Evolutionary conservation across 2,329 filamentous ascomycete species (phyloP).

Genomic region (Taxawa tesnikishii): DNA sequence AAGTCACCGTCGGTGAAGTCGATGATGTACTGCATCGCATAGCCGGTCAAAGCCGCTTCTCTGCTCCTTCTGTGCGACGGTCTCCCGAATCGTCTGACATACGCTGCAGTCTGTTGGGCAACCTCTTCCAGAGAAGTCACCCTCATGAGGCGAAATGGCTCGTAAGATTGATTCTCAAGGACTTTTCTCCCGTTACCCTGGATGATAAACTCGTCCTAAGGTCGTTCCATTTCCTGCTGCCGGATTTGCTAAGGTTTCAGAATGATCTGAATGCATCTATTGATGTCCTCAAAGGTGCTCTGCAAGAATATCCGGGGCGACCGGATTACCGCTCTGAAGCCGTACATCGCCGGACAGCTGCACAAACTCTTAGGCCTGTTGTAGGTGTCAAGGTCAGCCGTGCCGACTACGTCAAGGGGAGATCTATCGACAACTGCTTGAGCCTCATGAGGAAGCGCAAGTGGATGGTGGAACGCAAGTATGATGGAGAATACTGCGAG

Average conservation of each 20-base stretch:
- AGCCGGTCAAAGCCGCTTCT: conserved; percentile 59
- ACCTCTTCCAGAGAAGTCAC: conserved; percentile 47
- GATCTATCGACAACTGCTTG: conserved; percentile 58
- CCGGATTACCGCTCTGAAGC: conserved; percentile 21
- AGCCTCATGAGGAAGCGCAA: conserved; percentile 46
- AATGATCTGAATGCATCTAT: conserved; percentile 54
- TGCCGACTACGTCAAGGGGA: conserved; percentile 31
- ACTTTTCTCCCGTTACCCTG: conserved; percentile 55
- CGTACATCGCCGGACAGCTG: conserved; percentile 23
- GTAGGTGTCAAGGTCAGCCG: conserved; percentile 34
- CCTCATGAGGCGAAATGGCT: conserved; percentile 78
- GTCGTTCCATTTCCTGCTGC: conserved; percentile 57
- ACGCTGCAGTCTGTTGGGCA: conserved; percentile 31
- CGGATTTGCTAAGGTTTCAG: conserved; percentile 56
- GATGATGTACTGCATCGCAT: conserved; percentile 53
- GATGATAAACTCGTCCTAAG: conserved; percentile 44
- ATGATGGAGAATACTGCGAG: conserved; percentile 81
- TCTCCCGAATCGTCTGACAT: conserved; percentile 2
- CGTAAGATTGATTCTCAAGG: conserved; percentile 66
- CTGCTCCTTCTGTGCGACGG: conserved; percentile 47
- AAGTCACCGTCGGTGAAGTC: conserved; percentile 58
- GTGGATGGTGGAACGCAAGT: conserved; percentile 68
- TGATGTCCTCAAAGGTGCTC: conserved; percentile 35
- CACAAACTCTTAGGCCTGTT: conserved; percentile 22
- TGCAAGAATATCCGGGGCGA: conserved; percentile 23